A percentile compares a stretch with the other conserved stretches of the same genome.
Conservation (phyloP, 2,329 filamentous ascomycete genomes). For the Ophiostoma novo-ulmi region DNA sequence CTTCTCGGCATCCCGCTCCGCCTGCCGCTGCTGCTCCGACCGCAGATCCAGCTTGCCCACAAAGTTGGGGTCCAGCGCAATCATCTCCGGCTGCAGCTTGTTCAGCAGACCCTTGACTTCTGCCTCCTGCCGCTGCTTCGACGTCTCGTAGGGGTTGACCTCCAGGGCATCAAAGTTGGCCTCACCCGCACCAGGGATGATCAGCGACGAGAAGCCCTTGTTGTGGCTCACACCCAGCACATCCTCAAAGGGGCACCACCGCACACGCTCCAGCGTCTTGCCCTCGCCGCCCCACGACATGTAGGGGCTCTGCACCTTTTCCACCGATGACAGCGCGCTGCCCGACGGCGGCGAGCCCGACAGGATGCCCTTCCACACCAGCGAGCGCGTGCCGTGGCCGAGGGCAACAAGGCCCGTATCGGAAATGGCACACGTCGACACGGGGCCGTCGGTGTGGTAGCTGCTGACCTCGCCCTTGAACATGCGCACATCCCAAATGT, state of each 20-base stretch:
- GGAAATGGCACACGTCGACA: constrained; percentile 78
- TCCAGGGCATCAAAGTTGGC: constrained; percentile 94
- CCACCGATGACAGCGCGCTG: constrained; percentile 61
- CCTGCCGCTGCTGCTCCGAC: constrained; percentile 68
- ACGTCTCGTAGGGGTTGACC: constrained; percentile 89
- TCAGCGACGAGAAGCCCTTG: constrained; percentile 79
- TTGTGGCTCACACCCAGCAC: constrained; percentile 74
- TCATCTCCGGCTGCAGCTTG: constrained; percentile 96
- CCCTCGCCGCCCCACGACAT: constrained; percentile 90
- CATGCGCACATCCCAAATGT: constrained; percentile 30
- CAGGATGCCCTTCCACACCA: constrained; percentile 81
- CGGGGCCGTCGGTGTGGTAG: constrained; percentile 79
- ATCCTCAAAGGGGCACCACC: constrained; percentile 95
- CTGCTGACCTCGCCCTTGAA: constrained; percentile 75
- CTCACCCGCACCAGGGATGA: constrained; percentile 92
- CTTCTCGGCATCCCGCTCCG: constrained; percentile 67
- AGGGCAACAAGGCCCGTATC: constrained; percentile 84
- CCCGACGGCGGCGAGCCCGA: constrained; percentile 55
- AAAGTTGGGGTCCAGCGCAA: constrained; percentile 86
- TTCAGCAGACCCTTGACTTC: constrained; percentile 88
- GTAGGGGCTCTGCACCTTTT: constrained; percentile 81
- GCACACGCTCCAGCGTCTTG: constrained; percentile 69
- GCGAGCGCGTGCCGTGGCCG: constrained; percentile 83
- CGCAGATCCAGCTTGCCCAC: constrained; percentile 82
- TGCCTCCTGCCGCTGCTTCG: constrained; percentile 83